phyloP scores from a whole-genome alignment of 441 rosid species.

The Corymbia calophylla region DNA sequence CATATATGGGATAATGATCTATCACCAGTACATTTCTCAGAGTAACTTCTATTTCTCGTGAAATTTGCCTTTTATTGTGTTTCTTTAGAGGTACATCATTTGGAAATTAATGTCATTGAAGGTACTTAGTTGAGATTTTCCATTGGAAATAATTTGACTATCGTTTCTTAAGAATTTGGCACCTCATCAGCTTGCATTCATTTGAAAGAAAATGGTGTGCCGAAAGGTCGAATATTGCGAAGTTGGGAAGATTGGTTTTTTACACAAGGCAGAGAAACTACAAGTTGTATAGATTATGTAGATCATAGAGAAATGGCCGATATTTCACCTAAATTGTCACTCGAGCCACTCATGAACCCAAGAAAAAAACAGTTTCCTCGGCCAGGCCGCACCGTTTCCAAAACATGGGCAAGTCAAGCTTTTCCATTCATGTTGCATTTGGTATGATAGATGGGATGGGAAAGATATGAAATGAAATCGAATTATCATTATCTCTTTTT shows the following conservation, averaged over 20 bases:
- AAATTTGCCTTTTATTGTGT: background rate
- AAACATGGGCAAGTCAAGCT: background rate
- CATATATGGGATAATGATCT: background rate
- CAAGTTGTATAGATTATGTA: background rate
- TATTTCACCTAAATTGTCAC: background rate
- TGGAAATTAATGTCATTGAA: background rate
- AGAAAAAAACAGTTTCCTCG: background rate
- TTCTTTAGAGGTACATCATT: background rate
- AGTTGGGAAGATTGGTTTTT: background rate
- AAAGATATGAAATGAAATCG: background rate
- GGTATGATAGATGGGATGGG: background rate
- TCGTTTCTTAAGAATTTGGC: background rate
- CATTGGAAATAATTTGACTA: background rate
- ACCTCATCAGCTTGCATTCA: background rate
- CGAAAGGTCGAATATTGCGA: background rate
- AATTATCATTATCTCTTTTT: background rate
- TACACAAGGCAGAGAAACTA: background rate
- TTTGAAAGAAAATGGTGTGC: background rate
- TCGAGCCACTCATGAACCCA: background rate
- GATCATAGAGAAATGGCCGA: background rate
- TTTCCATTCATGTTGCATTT: background rate
- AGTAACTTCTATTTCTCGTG: background rate
- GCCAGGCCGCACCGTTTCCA: background rate
- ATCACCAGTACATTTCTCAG: background rate
- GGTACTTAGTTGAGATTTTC: background rate